Evolutionary conservation across 169 alveolate genomes (phyloP).

Genomic region (Fabrea salina): DNA sequence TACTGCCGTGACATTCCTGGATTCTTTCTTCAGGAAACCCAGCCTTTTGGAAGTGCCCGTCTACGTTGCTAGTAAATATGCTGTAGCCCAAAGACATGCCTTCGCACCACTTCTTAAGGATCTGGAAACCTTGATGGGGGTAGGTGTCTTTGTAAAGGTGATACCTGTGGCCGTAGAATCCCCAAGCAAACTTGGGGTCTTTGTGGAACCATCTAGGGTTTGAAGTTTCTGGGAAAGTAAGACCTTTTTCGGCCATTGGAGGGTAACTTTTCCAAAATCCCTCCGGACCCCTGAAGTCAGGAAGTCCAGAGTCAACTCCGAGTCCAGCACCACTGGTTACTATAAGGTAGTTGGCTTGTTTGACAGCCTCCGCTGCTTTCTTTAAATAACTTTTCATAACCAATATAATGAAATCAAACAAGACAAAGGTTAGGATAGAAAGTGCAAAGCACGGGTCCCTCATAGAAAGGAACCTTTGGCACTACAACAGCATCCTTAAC

Average conservation of each 20-base stretch:
- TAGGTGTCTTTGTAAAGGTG: constrained; percentile 38
- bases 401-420: no score
- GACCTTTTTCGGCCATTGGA: constrained; percentile 26
- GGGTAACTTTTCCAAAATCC: constrained; percentile 55
- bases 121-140: constrained; percentile 60
- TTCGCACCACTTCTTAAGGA: constrained; percentile 13
- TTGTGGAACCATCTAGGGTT: constrained; percentile 52
- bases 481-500: no score
- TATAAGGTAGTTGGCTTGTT: constrained; percentile 21
- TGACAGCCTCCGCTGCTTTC: neutral
- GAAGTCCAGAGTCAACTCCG: constrained; percentile 71
- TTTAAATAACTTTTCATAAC: no score
- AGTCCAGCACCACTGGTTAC: constrained; percentile 74
- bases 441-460: no score
- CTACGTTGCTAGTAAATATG: constrained; percentile 65
- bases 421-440: no score
- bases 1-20: constrained; percentile 62
- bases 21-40: constrained; percentile 49
- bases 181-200: constrained; percentile 57
- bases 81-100: constrained; percentile 23
- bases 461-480: no score
- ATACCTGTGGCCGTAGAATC: constrained; percentile 64
- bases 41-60: constrained; percentile 56
- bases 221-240: constrained; percentile 46
- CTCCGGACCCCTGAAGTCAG: constrained; percentile 63